These are phyloP conservation scores for Blastobotrys niveus DNA, from an alignment of 1,139 yeast species.

Conservation along the genomic window DNA sequence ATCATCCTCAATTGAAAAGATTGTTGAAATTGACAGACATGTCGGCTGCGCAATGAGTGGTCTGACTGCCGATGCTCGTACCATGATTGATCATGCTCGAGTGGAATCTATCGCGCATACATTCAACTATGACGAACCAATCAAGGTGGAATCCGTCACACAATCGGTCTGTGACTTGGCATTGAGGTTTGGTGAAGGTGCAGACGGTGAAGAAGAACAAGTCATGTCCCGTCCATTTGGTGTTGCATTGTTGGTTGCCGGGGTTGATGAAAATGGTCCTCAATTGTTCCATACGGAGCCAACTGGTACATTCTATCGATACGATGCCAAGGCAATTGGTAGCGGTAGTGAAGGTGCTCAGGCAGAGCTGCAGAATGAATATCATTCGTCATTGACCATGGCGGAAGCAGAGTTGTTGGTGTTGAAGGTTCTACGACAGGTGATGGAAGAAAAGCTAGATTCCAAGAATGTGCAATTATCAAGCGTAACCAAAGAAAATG, in stretches of 20 bases:
- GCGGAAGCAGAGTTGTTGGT: constrained; percentile 90
- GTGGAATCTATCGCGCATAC: constrained; percentile 82
- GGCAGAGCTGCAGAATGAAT: constrained; percentile 93
- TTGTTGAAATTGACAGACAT: constrained; percentile 88
- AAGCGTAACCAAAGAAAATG: constrained; percentile 78
- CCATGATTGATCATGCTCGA: constrained; percentile 98
- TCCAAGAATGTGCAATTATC: constrained; percentile 95
- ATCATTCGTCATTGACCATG: constrained; percentile 88
- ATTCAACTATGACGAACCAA: constrained; percentile 85
- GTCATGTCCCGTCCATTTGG: constrained; percentile 99
- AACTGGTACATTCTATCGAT: constrained; percentile 93
- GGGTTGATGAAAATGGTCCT: constrained; percentile 92
- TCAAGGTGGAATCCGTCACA: constrained; percentile 88
- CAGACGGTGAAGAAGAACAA: constrained; percentile 94
- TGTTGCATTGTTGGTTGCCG: constrained; percentile 94
- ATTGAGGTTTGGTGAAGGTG: constrained; percentile 96
- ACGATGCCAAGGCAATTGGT: constrained; percentile 98
- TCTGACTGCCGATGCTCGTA: constrained; percentile 95
- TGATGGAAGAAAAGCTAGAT: constrained; percentile 98
- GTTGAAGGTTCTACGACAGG: constrained; percentile 88
- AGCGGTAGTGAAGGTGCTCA: constrained; percentile 99
- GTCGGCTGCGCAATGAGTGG: constrained; percentile 99
- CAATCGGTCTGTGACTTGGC: constrained; percentile 98
- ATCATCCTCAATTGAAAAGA: constrained; percentile 90
- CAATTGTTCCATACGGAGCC: constrained; percentile 98